Percentiles rank a stretch among this genome's conserved stretches.
These are phyloP conservation scores for Flueggea neowawraea DNA, from an alignment of 441 rosid genomes.

Conservation along the genomic window DNA sequence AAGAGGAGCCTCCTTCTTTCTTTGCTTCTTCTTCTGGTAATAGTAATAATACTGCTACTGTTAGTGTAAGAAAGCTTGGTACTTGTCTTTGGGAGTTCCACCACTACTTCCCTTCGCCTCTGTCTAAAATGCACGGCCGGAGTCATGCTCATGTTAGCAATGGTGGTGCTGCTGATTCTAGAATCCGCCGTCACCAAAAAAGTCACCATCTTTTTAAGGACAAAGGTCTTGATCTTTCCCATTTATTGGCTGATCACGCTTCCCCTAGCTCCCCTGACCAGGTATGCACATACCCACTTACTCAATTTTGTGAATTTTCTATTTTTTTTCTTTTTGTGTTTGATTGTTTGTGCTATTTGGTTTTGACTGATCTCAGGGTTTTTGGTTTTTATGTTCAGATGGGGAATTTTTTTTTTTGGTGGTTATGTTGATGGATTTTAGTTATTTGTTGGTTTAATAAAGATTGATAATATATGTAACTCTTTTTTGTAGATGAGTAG, in stretches of 20 bases:
- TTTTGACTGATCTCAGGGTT: too few species aligned
- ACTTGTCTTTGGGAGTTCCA: conserved; percentile 79
- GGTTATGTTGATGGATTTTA: too few species aligned
- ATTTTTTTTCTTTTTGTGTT: conserved; percentile 7
- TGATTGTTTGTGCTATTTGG: conserved; percentile 22
- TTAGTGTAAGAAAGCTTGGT: conserved; percentile 72
- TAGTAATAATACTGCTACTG: conserved; percentile 10
- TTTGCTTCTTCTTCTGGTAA: conserved; percentile 6
- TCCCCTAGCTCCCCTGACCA: conserved; percentile 65
- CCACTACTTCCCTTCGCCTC: conserved; percentile 34
- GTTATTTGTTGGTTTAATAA: too few species aligned
- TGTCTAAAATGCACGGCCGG: conserved; percentile 55
- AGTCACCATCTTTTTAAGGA: conserved; percentile 37
- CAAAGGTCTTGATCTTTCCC: conserved; percentile 51
- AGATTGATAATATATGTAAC: too few species aligned
- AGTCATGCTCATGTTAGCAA: conserved; percentile 17
- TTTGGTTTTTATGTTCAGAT: too few species aligned
- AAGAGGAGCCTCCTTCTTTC: background rate
- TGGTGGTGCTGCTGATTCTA: conserved; percentile 34
- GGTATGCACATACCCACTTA: conserved; percentile 30
- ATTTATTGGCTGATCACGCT: conserved; percentile 58
- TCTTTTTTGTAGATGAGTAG: too few species aligned
- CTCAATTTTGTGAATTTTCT: background rate
- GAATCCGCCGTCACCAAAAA: conserved; percentile 45
- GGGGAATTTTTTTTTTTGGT: too few species aligned